Percentiles rank a stretch among this genome's conserved stretches.
Evolutionary conservation across 371 early-diverging fungal species (phyloP).

Genomic region (Mucor saturninus): DNA sequence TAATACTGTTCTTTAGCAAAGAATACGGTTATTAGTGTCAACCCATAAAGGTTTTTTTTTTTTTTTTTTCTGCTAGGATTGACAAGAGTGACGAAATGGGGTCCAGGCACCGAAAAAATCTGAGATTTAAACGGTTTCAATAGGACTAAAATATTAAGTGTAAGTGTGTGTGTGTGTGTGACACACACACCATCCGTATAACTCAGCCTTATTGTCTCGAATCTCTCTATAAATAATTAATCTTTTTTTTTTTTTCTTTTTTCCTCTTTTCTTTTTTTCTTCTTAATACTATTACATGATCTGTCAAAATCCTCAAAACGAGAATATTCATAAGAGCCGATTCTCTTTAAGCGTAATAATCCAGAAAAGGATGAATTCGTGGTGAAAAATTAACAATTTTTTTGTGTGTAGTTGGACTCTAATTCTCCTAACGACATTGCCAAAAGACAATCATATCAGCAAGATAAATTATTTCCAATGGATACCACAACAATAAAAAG

Average conservation of each 20-base stretch:
- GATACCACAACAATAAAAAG: neutral
- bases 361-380: too few species aligned
- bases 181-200: neutral
- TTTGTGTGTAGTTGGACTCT: neutral
- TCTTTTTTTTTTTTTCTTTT: neutral
- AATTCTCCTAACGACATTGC: neutral
- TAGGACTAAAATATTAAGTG: neutral
- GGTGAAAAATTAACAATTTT: neutral
- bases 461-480: constrained; percentile 1
- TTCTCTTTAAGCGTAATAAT: neutral
- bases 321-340: neutral
- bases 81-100: neutral
- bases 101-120: neutral
- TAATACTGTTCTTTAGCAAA: too few species aligned
- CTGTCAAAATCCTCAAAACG: constrained; percentile 3
- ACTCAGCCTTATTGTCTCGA: constrained; percentile 3
- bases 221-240: neutral
- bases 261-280: neutral
- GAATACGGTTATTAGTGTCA: neutral
- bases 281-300: constrained; percentile 1
- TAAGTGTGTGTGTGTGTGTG: too few species aligned
- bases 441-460: neutral
- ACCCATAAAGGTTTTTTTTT: neutral
- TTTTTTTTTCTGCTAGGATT: neutral
- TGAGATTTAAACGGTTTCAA: too few species aligned